phyloP scores from a whole-genome alignment of 495 filamentous ascomycete genomes.

The Lineolata rhizophorae region DNA sequence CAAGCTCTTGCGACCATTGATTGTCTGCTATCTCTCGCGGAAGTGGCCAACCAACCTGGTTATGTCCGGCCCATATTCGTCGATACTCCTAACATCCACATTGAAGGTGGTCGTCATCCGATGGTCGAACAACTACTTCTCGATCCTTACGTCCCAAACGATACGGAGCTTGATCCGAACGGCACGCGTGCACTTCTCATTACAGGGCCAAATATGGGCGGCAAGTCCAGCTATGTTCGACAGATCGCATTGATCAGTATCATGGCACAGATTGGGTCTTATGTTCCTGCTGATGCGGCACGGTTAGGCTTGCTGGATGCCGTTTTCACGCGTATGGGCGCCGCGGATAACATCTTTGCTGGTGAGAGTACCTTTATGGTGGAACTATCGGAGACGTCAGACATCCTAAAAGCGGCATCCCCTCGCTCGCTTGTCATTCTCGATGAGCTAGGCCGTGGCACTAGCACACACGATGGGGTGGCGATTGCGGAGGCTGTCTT shows the following conservation, averaged over 20 bases:
- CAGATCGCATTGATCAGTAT: slow-evolving; percentile 79
- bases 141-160: slow-evolving; percentile 80
- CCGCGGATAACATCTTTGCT: slow-evolving; percentile 87
- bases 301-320: slow-evolving; percentile 67
- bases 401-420: slow-evolving; percentile 76
- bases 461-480: slow-evolving; percentile 83
- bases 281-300: slow-evolving; percentile 63
- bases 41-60: slow-evolving; percentile 64
- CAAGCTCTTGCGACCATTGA: slow-evolving; percentile 73
- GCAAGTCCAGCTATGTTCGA: slow-evolving; percentile 87
- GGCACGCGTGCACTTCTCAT: slow-evolving; percentile 48
- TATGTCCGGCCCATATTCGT: slow-evolving; percentile 76
- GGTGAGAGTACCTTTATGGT: slow-evolving; percentile 97
- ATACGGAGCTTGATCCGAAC: slow-evolving; percentile 32
- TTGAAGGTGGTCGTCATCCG: slow-evolving; percentile 68
- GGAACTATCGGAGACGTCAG: slow-evolving; percentile 74
- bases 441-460: slow-evolving; percentile 89
- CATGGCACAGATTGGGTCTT: slow-evolving; percentile 87
- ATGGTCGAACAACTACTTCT: slow-evolving; percentile 88
- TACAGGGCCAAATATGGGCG: slow-evolving; percentile 97
- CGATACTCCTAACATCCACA: slow-evolving; percentile 41
- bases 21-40: slow-evolving; percentile 69
- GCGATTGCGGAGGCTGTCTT: slow-evolving; percentile 90
- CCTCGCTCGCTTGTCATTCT: slow-evolving; percentile 65
- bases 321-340: slow-evolving; percentile 92